A percentile compares a stretch with the other conserved stretches of the same genome.
Evolutionary conservation across 768 basidiomycete species (phyloP).

Genomic region (Tulasnella sp.): DNA sequence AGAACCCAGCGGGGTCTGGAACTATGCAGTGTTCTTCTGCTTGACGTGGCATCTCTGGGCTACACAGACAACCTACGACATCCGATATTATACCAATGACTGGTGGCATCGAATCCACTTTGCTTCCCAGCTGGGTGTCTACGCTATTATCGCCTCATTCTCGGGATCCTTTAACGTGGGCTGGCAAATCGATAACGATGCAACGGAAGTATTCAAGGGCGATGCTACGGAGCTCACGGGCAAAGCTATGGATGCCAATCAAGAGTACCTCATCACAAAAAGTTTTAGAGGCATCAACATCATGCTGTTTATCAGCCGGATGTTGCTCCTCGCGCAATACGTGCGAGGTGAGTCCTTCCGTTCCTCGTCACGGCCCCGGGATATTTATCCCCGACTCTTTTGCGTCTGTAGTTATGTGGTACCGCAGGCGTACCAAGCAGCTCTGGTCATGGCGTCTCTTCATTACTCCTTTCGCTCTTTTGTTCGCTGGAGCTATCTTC

Average conservation of each 20-base stretch:
- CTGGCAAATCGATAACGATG: neutral
- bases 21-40: slow-evolving; percentile 9
- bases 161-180: neutral
- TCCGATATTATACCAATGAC: slow-evolving; percentile 11
- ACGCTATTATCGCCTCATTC: neutral
- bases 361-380: neutral
- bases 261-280: neutral
- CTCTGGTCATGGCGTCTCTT: neutral
- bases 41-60: slow-evolving; percentile 11
- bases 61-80: neutral
- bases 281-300: neutral
- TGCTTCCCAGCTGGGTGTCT: neutral
- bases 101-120: slow-evolving; percentile 7
- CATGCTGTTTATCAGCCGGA: neutral
- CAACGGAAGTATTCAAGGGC: neutral
- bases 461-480: neutral
- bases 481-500: neutral
- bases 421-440: neutral
- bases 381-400: neutral
- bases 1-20: neutral
- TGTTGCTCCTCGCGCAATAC: neutral
- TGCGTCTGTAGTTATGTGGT: neutral
- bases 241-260: neutral
- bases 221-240: neutral
- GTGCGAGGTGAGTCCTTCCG: neutral